Percentiles rank a stretch among this genome's conserved stretches.
Evolutionary conservation across 805 yeast genomes (phyloP).

Genomic region (Ogataea neopini): DNA sequence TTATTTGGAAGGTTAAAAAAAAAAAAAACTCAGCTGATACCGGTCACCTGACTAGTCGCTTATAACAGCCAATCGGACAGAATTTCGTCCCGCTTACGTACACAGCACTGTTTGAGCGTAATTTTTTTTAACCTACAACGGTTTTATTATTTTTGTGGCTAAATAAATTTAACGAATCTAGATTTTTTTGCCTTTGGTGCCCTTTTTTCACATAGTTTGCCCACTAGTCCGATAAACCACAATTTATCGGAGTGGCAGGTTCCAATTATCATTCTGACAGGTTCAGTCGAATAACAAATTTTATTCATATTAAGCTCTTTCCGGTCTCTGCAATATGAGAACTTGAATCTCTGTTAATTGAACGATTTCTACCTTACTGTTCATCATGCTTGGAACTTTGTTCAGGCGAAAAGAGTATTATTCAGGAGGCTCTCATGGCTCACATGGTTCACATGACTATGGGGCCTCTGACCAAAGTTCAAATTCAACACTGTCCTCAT

Average conservation of each 20-base stretch:
- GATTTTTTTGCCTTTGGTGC: background rate
- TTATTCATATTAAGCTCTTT: too few species aligned
- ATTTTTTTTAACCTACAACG: background rate
- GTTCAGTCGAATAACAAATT: too few species aligned
- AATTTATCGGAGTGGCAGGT: too few species aligned
- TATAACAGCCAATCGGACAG: background rate
- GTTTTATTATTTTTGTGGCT: background rate
- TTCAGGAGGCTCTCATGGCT: slow-evolving; percentile 5
- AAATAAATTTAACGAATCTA: background rate
- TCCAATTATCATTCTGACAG: background rate
- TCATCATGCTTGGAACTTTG: slow-evolving; percentile 25
- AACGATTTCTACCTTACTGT: background rate
- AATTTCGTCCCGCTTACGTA: background rate
- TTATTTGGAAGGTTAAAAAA: background rate
- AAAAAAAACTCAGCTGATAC: background rate
- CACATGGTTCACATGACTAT: background rate
- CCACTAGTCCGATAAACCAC: background rate
- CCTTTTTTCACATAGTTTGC: background rate
- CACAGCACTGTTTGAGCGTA: background rate
- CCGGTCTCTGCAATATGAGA: background rate
- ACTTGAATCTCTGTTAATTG: background rate
- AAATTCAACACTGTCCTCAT: background rate
- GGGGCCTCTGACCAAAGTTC: too few species aligned
- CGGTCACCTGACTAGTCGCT: background rate
- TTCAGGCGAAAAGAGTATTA: slow-evolving; percentile 21